These are phyloP conservation scores for Apiospora arundinis DNA, from an alignment of 2,329 filamentous ascomycete species.

Conservation along the genomic window DNA sequence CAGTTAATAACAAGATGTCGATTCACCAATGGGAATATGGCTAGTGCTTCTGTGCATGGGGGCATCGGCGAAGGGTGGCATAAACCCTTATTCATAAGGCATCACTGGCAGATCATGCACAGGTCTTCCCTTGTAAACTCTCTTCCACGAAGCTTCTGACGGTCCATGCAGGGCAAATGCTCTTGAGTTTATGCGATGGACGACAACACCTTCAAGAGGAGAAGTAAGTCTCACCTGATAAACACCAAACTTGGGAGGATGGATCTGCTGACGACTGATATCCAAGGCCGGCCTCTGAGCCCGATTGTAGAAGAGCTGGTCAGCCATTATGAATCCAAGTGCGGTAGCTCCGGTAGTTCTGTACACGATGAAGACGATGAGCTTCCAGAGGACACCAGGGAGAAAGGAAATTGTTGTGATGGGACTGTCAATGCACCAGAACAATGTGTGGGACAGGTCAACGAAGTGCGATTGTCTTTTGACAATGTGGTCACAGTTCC, in stretches of 20 bases:
- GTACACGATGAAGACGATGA: not conserved
- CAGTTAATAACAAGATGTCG: not conserved
- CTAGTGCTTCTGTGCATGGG: not conserved
- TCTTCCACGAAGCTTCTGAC: slow-evolving; percentile 1
- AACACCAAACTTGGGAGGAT: slow-evolving; percentile 9
- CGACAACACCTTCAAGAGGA: not conserved
- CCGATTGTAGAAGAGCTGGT: slow-evolving; percentile 9
- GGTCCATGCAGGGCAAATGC: not conserved
- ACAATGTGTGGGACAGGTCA: not conserved
- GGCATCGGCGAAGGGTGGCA: not conserved
- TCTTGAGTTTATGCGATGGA: not conserved
- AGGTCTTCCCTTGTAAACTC: not conserved
- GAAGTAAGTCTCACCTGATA: slow-evolving; percentile 5
- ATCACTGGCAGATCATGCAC: not conserved
- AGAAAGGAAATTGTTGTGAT: not conserved
- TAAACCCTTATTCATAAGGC: not conserved
- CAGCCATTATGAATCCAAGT: not conserved
- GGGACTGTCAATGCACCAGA: not conserved
- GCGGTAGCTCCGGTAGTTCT: not conserved
- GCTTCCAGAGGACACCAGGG: not conserved
- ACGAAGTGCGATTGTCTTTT: not conserved
- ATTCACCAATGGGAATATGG: not conserved
- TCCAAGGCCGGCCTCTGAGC: slow-evolving; percentile 14
- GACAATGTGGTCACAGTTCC: not conserved
- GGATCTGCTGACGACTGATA: not conserved